Evolutionary conservation across 345 rosid species (phyloP).

Genomic region (Eucalyptus rudis): DNA sequence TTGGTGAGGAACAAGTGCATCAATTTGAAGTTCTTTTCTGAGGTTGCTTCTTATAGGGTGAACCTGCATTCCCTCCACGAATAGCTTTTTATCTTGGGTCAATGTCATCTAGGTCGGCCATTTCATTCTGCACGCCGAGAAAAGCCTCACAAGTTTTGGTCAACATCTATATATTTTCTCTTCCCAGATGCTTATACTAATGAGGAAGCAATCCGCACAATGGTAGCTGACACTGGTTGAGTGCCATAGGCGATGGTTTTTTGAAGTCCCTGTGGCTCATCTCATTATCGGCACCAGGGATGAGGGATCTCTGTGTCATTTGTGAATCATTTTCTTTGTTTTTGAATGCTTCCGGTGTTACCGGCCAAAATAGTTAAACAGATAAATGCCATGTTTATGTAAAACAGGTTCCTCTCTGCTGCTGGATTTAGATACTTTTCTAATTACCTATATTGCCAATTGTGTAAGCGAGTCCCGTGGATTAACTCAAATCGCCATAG

Average conservation of each 20-base stretch:
- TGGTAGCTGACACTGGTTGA: background rate
- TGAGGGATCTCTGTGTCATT: background rate
- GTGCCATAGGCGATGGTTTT: background rate
- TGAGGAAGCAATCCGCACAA: background rate
- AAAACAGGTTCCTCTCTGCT: background rate
- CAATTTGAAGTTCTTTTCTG: background rate
- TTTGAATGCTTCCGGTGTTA: background rate
- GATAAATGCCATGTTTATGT: background rate
- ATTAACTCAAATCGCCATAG: background rate
- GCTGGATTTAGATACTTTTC: background rate
- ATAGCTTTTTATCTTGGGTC: background rate
- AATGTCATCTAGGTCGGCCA: background rate
- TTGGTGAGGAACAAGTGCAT: background rate
- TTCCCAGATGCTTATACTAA: background rate
- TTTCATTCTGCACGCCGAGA: background rate
- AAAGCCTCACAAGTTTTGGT: background rate
- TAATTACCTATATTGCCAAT: background rate
- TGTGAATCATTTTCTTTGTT: background rate
- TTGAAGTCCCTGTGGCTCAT: background rate
- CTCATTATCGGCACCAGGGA: background rate
- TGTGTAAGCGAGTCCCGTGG: background rate
- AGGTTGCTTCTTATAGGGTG: background rate
- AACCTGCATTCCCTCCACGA: background rate
- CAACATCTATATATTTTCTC: background rate
- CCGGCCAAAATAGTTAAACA: background rate